phyloP scores from a whole-genome alignment of 768 basidiomycete species.

The Porphyrellus cyaneotinctus region DNA sequence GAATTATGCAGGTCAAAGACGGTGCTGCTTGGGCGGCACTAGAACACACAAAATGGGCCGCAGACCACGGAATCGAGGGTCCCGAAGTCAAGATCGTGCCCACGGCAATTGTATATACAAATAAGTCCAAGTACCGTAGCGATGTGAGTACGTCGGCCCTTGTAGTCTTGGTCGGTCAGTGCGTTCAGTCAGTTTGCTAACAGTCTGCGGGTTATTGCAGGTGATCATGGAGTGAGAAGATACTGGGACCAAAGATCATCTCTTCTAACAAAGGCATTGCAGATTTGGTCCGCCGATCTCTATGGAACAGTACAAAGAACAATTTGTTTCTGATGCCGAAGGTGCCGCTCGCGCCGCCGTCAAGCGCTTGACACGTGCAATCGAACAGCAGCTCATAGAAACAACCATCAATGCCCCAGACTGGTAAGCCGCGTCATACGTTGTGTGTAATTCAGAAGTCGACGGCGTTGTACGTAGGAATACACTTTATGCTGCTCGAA shows the following conservation, averaged over 20 bases:
- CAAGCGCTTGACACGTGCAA: conserved; percentile 75
- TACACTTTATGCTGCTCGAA: conserved; percentile 82
- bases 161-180: conserved; percentile 2
- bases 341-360: conserved; percentile 73
- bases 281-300: conserved; percentile 84
- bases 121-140: conserved; percentile 94
- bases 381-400: conserved; percentile 67
- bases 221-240: conserved; percentile 67
- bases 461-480: conserved; percentile 55
- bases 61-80: conserved; percentile 47
- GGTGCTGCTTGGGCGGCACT: conserved; percentile 94
- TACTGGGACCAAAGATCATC: neutral
- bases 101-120: conserved; percentile 87
- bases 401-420: conserved; percentile 90
- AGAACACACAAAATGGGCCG: conserved; percentile 82
- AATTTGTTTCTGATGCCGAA: conserved; percentile 70
- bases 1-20: conserved; percentile 90
- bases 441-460: conserved; percentile 10
- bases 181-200: conserved; percentile 13
- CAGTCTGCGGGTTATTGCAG: conserved; percentile 33
- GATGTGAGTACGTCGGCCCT: conserved; percentile 52
- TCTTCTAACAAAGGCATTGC: conserved; percentile 12
- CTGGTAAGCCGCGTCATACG: conserved; percentile 59
- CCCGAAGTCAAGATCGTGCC: conserved; percentile 64
- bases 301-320: conserved; percentile 67